Percentiles rank a stretch among this genome's conserved stretches.
These are phyloP conservation scores for Pseudocercospora eumusae DNA, from an alignment of 2,329 filamentous ascomycete species.

Conservation along the genomic window DNA sequence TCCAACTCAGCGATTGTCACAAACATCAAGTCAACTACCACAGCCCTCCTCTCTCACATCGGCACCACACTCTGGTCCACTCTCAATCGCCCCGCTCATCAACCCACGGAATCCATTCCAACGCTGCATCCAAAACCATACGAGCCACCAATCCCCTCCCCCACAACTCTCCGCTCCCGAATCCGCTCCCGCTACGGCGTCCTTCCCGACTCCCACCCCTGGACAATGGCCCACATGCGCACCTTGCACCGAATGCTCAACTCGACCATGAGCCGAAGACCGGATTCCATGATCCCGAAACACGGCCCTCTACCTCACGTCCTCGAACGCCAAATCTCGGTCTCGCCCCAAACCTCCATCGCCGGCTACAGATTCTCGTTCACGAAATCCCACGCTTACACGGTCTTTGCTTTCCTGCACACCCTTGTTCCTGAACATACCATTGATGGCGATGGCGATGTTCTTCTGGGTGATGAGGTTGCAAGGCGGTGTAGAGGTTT, in stretches of 20 bases:
- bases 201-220: conserved; percentile 36
- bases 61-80: conserved; percentile 36
- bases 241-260: conserved; percentile 43
- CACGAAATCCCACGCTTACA: conserved; percentile 32
- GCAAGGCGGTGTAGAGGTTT: conserved; percentile 31
- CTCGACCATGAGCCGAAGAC: conserved; percentile 31
- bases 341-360: conserved; percentile 23
- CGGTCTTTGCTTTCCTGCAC: conserved; percentile 38
- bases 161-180: conserved; percentile 29
- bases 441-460: too few species aligned
- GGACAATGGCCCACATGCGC: conserved; percentile 41
- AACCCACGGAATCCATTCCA: conserved; percentile 27
- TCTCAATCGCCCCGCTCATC: conserved; percentile 29
- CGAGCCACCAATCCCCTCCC: conserved; percentile 20
- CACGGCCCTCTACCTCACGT: conserved; percentile 28
- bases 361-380: conserved; percentile 32
- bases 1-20: background rate
- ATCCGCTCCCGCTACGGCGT: conserved; percentile 41
- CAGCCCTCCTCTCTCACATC: conserved; percentile 32
- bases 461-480: conserved; percentile 36
- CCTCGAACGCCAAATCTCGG: conserved; percentile 22
- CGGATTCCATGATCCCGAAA: conserved; percentile 36
- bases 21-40: conserved; percentile 1
- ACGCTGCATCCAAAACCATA: conserved; percentile 1
- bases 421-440: conserved; percentile 33